Percentiles rank a stretch among this genome's conserved stretches.
These are phyloP conservation scores for Aristolochia fimbriata DNA, from an alignment of 164 flowering plant genomes.

Conservation along the genomic window DNA sequence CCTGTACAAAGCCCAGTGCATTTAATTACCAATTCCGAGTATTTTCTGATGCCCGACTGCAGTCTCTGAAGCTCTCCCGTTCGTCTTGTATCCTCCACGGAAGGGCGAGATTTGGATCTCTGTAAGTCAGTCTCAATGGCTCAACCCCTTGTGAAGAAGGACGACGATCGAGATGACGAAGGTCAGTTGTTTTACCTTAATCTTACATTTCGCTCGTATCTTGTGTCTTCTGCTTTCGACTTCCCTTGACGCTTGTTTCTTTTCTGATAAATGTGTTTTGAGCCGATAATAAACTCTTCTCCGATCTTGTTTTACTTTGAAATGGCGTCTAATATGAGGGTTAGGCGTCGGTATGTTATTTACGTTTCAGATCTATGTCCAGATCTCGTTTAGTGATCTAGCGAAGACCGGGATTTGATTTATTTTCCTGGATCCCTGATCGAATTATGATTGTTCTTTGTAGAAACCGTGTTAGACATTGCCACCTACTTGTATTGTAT, in stretches of 20 bases:
- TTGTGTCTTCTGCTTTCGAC: too few species aligned
- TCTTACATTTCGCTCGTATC: neutral
- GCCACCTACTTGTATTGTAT: neutral
- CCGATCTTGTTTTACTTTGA: neutral
- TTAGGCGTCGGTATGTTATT: neutral
- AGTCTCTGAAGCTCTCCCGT: too few species aligned
- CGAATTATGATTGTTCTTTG: neutral
- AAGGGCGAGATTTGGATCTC: too few species aligned
- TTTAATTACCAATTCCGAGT: too few species aligned
- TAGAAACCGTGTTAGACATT: neutral
- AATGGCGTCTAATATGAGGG: neutral
- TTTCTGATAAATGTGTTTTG: neutral
- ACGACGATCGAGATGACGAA: conserved; percentile 13
- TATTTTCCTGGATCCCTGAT: neutral
- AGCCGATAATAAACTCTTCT: neutral
- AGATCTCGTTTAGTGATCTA: too few species aligned
- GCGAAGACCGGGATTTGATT: too few species aligned
- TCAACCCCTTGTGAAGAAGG: conserved; percentile 11
- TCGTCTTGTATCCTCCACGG: too few species aligned
- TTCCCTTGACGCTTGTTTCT: neutral
- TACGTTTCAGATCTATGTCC: neutral
- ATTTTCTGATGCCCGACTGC: too few species aligned
- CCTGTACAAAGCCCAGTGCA: too few species aligned
- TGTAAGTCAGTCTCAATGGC: conserved; percentile 1
- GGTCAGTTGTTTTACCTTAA: conserved; percentile 1